phyloP scores from a whole-genome alignment of 2,329 filamentous ascomycete genomes.

The Nothophoma quercina region DNA sequence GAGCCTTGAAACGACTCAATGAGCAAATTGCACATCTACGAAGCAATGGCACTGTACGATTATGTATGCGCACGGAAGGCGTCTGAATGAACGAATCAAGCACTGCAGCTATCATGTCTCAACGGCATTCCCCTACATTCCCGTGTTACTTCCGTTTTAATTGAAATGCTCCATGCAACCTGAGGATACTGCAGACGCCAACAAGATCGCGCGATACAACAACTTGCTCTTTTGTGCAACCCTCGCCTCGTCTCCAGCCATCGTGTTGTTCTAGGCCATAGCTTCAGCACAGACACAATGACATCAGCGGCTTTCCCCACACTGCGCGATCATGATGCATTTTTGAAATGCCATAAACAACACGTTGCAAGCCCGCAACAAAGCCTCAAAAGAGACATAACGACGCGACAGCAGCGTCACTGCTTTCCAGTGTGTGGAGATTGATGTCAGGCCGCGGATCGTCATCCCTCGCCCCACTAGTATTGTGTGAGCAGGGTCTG shows the following conservation, averaged over 20 bases:
- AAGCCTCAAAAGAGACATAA: constrained; percentile 1
- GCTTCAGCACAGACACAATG: constrained; percentile 25
- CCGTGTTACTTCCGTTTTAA: background rate
- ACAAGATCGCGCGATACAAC: too few species aligned
- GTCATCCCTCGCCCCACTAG: background rate
- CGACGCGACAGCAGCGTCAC: constrained; percentile 5
- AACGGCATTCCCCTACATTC: background rate
- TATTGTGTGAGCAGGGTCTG: constrained; percentile 10
- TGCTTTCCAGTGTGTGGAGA: background rate
- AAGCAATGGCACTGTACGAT: constrained; percentile 1
- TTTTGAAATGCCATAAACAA: constrained; percentile 38
- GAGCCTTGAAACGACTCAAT: constrained; percentile 24
- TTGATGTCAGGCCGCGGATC: constrained; percentile 14
- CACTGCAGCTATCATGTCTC: background rate
- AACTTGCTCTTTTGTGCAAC: constrained; percentile 9
- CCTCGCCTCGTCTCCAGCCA: background rate
- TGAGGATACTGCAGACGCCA: too few species aligned
- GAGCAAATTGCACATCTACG: background rate
- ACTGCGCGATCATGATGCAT: constrained; percentile 34
- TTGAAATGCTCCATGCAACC: background rate
- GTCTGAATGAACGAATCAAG: background rate
- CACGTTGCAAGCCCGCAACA: constrained; percentile 9
- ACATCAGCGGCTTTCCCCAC: constrained; percentile 34
- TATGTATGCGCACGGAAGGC: background rate
- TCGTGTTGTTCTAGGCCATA: constrained; percentile 16